phyloP scores from a whole-genome alignment of 1,139 yeast genomes.

The Saccharomyces hybrid region DNA sequence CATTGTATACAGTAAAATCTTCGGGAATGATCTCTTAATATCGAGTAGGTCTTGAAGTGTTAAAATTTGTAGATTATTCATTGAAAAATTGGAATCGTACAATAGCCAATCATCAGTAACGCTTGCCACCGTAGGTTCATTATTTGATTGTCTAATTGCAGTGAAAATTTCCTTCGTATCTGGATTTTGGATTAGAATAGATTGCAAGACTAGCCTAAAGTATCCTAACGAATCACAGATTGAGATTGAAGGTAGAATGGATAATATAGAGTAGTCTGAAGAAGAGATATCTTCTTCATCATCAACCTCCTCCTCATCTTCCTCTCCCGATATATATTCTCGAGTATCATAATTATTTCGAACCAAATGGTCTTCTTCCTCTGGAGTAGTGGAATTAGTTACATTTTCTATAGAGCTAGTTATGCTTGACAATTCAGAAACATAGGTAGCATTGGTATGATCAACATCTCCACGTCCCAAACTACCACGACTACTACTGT shows the following conservation, averaged over 20 bases:
- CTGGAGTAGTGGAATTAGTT: slow-evolving; percentile 12
- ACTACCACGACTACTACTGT: not conserved
- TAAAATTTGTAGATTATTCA: slow-evolving; percentile 33
- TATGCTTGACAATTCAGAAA: slow-evolving; percentile 14
- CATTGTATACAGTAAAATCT: slow-evolving; percentile 34
- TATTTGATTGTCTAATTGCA: slow-evolving; percentile 31
- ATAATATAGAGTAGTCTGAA: slow-evolving; percentile 18
- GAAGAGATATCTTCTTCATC: slow-evolving; percentile 12
- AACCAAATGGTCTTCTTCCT: slow-evolving; percentile 3
- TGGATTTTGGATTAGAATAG: slow-evolving; percentile 23
- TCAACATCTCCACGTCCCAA: slow-evolving; percentile 1
- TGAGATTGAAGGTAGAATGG: slow-evolving; percentile 29
- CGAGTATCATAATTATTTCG: not conserved
- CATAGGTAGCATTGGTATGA: not conserved
- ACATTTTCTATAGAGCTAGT: slow-evolving; percentile 11
- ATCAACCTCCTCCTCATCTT: slow-evolving; percentile 5
- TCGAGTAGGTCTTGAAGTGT: slow-evolving; percentile 32
- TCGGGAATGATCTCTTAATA: slow-evolving; percentile 26
- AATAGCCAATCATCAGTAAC: slow-evolving; percentile 36
- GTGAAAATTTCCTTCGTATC: slow-evolving; percentile 24
- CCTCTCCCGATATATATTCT: not conserved
- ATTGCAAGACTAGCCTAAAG: slow-evolving; percentile 30
- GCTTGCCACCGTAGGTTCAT: slow-evolving; percentile 25
- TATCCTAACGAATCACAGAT: slow-evolving; percentile 25
- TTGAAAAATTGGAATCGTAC: slow-evolving; percentile 34